Conservation (phyloP, 2,329 filamentous ascomycete species). For the Thelonectria olida region DNA sequence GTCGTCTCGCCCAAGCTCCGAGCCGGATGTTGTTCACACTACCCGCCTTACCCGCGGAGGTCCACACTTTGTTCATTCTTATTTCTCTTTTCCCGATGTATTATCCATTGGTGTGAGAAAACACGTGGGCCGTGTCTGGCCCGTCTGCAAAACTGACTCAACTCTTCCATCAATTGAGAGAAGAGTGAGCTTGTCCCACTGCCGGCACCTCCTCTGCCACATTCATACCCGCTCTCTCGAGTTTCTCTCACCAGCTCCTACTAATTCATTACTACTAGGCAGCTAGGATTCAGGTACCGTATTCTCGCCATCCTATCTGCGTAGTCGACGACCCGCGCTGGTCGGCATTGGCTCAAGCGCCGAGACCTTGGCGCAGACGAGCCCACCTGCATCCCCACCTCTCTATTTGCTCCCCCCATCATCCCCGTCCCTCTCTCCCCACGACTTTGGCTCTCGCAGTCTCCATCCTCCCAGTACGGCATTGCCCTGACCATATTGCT, state of each 20-base stretch:
- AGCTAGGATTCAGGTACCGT: no score
- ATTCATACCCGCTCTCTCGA: no score
- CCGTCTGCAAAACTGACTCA: not conserved
- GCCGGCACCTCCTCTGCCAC: no score
- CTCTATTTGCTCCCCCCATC: conserved; percentile 1
- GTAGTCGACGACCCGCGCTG: no score
- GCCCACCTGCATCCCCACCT: not conserved
- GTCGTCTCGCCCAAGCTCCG: not conserved
- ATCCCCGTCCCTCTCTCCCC: not conserved
- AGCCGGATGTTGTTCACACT: no score
- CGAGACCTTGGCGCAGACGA: conserved; percentile 9
- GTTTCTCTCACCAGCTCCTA: not conserved
- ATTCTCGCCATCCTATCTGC: no score
- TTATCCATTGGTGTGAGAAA: not conserved
- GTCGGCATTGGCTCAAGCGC: not conserved
- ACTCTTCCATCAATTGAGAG: not conserved
- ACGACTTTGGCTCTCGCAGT: not conserved
- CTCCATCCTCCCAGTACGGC: not conserved
- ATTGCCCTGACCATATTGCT: not conserved
- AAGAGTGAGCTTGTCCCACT: no score
- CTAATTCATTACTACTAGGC: not conserved
- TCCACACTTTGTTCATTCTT: not conserved
- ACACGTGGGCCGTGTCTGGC: not conserved
- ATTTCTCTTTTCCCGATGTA: not conserved
- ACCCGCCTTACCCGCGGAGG: not conserved